Conservation (phyloP, 2,329 filamentous ascomycete genomes). For the Penicillium sp. region DNA sequence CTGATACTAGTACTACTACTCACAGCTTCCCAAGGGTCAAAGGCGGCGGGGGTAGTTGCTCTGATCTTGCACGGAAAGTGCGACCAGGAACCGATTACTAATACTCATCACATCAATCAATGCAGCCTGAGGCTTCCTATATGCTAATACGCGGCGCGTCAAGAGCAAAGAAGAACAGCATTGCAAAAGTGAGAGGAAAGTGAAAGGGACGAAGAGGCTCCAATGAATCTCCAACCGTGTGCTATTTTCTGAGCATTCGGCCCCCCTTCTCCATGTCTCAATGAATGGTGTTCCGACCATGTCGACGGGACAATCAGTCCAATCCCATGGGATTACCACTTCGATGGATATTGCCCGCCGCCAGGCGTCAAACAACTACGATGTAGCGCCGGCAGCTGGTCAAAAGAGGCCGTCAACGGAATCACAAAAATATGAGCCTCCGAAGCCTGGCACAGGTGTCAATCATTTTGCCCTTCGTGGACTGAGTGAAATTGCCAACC, state of each 20-base stretch:
- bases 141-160: background rate
- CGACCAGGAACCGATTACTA: constrained; percentile 1
- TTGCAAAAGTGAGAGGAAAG: background rate
- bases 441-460: background rate
- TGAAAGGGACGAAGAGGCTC: background rate
- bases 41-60: no score
- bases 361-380: constrained; percentile 35
- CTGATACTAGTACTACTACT: background rate
- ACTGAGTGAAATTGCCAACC: constrained; percentile 10
- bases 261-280: background rate
- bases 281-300: constrained; percentile 23
- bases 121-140: background rate
- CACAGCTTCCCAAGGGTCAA: no score
- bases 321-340: constrained; percentile 59
- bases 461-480: constrained; percentile 12
- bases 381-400: constrained; percentile 50
- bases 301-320: constrained; percentile 36
- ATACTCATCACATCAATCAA: background rate
- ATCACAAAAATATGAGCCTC: constrained; percentile 4
- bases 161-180: background rate
- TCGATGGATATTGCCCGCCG: constrained; percentile 48
- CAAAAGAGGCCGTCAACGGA: constrained; percentile 50
- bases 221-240: background rate
- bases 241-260: background rate
- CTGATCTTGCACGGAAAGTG: background rate